Conservation (phyloP, 306 rosid genomes). For the Rubus parviflorus region DNA sequence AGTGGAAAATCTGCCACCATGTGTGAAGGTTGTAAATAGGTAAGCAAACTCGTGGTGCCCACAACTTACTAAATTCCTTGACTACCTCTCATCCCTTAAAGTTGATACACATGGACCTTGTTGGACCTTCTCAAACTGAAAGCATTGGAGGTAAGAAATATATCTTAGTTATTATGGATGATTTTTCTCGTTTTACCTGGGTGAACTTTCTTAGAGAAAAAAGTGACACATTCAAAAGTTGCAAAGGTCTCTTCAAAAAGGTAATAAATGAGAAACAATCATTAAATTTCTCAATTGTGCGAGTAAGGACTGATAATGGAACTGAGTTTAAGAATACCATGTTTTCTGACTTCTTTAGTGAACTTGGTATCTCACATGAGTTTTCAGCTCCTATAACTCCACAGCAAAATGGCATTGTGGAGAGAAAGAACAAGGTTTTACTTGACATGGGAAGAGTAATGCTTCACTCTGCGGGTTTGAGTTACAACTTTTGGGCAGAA, state of each 20-base stretch:
- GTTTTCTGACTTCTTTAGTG: background rate
- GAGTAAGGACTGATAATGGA: background rate
- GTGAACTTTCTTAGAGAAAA: background rate
- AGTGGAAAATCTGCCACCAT: background rate
- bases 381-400: background rate
- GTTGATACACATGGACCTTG: background rate
- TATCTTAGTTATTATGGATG: background rate
- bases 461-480: background rate
- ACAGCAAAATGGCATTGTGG: background rate
- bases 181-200: background rate
- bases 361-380: background rate
- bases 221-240: background rate
- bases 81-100: background rate
- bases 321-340: background rate
- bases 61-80: background rate
- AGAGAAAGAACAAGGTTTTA: background rate
- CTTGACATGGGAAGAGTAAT: background rate
- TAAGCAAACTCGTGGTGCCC: background rate
- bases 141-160: background rate
- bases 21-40: background rate
- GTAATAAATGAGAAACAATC: background rate
- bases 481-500: background rate
- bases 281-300: accelerated
- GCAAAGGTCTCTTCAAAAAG: background rate
- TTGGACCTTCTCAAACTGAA: background rate